These are phyloP conservation scores for Leccinum aurantiacum DNA, from an alignment of 768 basidiomycete genomes.

Conservation along the genomic window DNA sequence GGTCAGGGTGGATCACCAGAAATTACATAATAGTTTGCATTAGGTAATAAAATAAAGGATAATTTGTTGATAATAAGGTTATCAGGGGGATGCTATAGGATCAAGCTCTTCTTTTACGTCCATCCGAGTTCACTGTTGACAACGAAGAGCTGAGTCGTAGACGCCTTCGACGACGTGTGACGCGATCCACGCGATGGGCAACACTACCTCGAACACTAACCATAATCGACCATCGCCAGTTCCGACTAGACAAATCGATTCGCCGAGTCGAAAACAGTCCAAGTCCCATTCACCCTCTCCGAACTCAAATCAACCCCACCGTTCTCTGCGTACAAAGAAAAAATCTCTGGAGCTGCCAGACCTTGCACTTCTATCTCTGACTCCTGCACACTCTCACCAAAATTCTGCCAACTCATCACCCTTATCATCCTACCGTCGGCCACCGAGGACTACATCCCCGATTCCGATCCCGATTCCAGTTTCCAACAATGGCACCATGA, in stretches of 20 bases:
- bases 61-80: conserved; percentile 23
- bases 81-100: conserved; percentile 20
- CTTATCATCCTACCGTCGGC: conserved; percentile 41
- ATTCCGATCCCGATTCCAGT: conserved; percentile 48
- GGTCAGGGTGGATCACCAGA: neutral
- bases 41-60: conserved; percentile 8
- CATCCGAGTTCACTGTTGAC: conserved; percentile 26
- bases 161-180: conserved; percentile 16
- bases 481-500: conserved; percentile 39
- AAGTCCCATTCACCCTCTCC: conserved; percentile 41
- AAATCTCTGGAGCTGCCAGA: conserved; percentile 76
- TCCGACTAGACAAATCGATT: conserved; percentile 28
- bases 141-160: conserved; percentile 17
- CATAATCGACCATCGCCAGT: conserved; percentile 29
- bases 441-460: conserved; percentile 44
- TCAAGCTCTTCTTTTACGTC: conserved; percentile 34
- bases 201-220: conserved; percentile 33
- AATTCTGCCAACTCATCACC: conserved; percentile 41
- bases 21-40: neutral
- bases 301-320: conserved; percentile 47
- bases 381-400: conserved; percentile 39
- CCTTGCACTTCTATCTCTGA: conserved; percentile 53
- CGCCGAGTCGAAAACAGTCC: conserved; percentile 15
- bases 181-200: conserved; percentile 33
- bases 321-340: conserved; percentile 66